Evolutionary conservation across 306 rosid species (phyloP), one percentile per base, ranked within the genome.

Genomic region (Styphnolobium japonicum): DNA sequence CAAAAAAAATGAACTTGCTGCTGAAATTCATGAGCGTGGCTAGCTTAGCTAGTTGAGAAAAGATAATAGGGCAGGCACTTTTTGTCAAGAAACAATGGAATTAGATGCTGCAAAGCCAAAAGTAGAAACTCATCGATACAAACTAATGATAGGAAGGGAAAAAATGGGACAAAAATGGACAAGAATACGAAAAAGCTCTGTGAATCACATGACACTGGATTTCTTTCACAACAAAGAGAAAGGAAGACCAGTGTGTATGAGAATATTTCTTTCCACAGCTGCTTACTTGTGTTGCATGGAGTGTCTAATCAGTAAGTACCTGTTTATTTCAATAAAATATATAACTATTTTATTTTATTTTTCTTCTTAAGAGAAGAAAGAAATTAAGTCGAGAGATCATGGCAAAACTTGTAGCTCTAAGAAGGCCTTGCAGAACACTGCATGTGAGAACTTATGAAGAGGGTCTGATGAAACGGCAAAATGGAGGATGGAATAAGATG

Each of bases 21-120:
- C 83, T 80, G 82, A 86, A 83, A 80, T 77, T 76, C 37, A 76
- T 83, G 89, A 79, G 87, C 67, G 66, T 83, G 87, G 81, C 62
- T 75, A 61, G 75, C 60, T 58, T 56, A 19, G 76, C 72, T 4
- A 52, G 75, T 6, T 72, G 27, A 58, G 65, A 76, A 70, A 79
- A 86, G 75, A 79, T 15, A 51, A 55, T 23, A 45, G 42, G 22
- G 62, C 76, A 73, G 55, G 6, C 66, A 64, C 73, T 67, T 76
- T 85, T 75, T 85, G 86, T 77, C 66, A 76, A 68, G 75, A 83
- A 75, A 70, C 66, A 73, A 74, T 80, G 76, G 80, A 78, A 80
- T 86, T 67, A 75, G 86, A 88, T 79, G 74, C 85, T 81, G 72
- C 60, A 83, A 67, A 65, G 63, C 75, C 71, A 66, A 72, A 82